Percentiles rank a stretch among this genome's conserved stretches.
These are phyloP conservation scores for Penicillium sp. DNA, from an alignment of 2,329 filamentous ascomycete genomes.

Conservation along the genomic window DNA sequence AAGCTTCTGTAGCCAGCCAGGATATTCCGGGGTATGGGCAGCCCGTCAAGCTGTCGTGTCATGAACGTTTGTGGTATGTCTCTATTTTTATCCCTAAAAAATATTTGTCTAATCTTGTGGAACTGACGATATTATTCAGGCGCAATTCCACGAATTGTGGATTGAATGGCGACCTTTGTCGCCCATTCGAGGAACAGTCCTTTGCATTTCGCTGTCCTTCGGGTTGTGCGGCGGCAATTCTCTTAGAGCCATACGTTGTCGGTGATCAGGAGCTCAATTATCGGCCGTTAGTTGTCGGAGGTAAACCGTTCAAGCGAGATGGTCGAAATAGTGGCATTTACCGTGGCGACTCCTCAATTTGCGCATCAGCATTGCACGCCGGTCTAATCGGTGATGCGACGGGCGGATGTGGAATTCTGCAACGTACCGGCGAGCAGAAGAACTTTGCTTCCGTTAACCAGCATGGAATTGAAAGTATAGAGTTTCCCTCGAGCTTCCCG, in stretches of 20 bases:
- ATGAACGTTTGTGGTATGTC: slow-evolving; percentile 40
- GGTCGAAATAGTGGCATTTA: slow-evolving; percentile 50
- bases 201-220: slow-evolving; percentile 61
- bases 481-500: slow-evolving; percentile 58
- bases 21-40: slow-evolving; percentile 35
- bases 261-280: slow-evolving; percentile 57
- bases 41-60: slow-evolving; percentile 39
- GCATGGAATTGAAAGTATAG: slow-evolving; percentile 54
- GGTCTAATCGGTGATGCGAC: slow-evolving; percentile 55
- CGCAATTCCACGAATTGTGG: slow-evolving; percentile 50
- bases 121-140: slow-evolving; percentile 21
- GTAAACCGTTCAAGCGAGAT: slow-evolving; percentile 43
- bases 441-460: slow-evolving; percentile 47
- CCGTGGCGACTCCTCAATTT: slow-evolving; percentile 62
- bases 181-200: slow-evolving; percentile 54
- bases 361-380: slow-evolving; percentile 59
- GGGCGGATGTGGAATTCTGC: slow-evolving; percentile 59
- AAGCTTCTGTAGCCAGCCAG: slow-evolving; percentile 32
- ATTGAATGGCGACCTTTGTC: slow-evolving; percentile 56
- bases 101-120: background rate
- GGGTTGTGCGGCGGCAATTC: slow-evolving; percentile 52
- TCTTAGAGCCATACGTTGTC: slow-evolving; percentile 58
- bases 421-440: slow-evolving; percentile 52
- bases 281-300: slow-evolving; percentile 55
- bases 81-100: slow-evolving; percentile 28